A percentile compares a stretch with the other conserved stretches of the same genome.
Evolutionary conservation across 257 asterid genomes (phyloP).

Genomic region (Verbena officinalis): DNA sequence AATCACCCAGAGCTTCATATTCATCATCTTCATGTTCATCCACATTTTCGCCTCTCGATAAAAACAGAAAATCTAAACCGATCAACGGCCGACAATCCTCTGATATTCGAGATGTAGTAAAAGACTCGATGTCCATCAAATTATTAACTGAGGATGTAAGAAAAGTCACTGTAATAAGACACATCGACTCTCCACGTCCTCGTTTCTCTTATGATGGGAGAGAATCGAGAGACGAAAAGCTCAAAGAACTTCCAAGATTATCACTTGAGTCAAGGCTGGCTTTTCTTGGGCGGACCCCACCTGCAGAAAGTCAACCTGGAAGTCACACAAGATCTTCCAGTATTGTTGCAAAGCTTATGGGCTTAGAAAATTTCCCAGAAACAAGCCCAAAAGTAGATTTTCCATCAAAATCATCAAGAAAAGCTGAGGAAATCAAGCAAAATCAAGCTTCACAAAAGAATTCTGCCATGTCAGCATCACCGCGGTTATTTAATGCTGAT

Average conservation of each 20-base stretch:
- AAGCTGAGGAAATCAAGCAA: constrained; percentile 38
- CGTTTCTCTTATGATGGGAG: constrained; percentile 81
- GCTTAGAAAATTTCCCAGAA: constrained; percentile 71
- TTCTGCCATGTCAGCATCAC: constrained; percentile 28
- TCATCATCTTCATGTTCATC: constrained; percentile 57
- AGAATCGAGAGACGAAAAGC: constrained; percentile 65
- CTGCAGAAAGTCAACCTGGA: constrained; percentile 44
- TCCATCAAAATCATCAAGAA: constrained; percentile 30
- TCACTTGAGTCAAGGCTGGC: constrained; percentile 56
- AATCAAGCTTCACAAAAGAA: constrained; percentile 33
- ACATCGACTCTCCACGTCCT: constrained; percentile 72
- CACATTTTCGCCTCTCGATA: constrained; percentile 45
- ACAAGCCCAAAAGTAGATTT: constrained; percentile 23
- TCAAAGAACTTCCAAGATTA: constrained; percentile 75
- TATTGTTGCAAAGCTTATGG: constrained; percentile 86
- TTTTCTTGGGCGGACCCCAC: constrained; percentile 34
- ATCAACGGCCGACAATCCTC: constrained; percentile 18
- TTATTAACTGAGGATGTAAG: constrained; percentile 42
- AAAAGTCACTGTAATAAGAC: constrained; percentile 52
- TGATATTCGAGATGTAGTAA: constrained; percentile 61
- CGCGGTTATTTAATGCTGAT: constrained; percentile 32
- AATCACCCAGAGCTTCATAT: constrained; percentile 52
- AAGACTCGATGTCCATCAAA: constrained; percentile 75
- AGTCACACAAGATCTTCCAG: constrained; percentile 60
- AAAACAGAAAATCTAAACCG: constrained; percentile 20